phyloP scores from a whole-genome alignment of 2,329 filamentous ascomycete species.

The Paramyrothecium sp. region DNA sequence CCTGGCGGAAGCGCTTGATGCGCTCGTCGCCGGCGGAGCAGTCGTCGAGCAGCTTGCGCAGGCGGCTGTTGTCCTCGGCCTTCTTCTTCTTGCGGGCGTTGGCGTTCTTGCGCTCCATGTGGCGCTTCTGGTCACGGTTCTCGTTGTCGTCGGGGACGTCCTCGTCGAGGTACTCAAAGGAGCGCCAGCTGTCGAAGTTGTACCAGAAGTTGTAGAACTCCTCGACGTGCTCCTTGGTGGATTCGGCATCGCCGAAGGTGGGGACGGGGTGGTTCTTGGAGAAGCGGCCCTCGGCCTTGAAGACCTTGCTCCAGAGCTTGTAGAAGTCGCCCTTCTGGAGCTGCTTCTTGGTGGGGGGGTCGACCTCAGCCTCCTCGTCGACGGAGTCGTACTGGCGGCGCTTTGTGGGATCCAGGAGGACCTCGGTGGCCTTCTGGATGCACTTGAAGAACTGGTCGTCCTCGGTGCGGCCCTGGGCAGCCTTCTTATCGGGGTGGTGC shows the following conservation, averaged over 20 bases:
- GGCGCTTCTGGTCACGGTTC: slow-evolving; percentile 97
- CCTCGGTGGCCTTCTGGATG: slow-evolving; percentile 96
- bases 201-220: slow-evolving; percentile 99
- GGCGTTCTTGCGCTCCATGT: slow-evolving; percentile 97
- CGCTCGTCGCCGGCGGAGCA: slow-evolving; percentile 83
- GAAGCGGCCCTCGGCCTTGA: slow-evolving; percentile 91
- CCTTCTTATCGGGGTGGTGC: slow-evolving; percentile 99
- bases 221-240: slow-evolving; percentile 86
- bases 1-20: slow-evolving; percentile 95
- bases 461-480: slow-evolving; percentile 79
- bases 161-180: slow-evolving; percentile 98
- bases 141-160: slow-evolving; percentile 99
- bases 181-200: slow-evolving; percentile 97
- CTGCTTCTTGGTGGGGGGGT: slow-evolving; percentile 91
- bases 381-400: slow-evolving; percentile 96
- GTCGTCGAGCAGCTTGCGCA: slow-evolving; percentile 88
- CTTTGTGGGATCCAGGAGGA: slow-evolving; percentile 88
- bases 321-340: slow-evolving; percentile 85
- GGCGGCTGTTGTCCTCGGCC: slow-evolving; percentile 91
- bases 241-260: slow-evolving; percentile 78
- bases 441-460: slow-evolving; percentile 99
- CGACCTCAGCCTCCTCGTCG: slow-evolving; percentile 88
- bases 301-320: slow-evolving; percentile 89
- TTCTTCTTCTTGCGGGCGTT: slow-evolving; percentile 99
- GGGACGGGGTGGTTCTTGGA: slow-evolving; percentile 89